Evolutionary conservation across 208 protist species (phyloP).

Genomic region (Porcisia hertigi): DNA sequence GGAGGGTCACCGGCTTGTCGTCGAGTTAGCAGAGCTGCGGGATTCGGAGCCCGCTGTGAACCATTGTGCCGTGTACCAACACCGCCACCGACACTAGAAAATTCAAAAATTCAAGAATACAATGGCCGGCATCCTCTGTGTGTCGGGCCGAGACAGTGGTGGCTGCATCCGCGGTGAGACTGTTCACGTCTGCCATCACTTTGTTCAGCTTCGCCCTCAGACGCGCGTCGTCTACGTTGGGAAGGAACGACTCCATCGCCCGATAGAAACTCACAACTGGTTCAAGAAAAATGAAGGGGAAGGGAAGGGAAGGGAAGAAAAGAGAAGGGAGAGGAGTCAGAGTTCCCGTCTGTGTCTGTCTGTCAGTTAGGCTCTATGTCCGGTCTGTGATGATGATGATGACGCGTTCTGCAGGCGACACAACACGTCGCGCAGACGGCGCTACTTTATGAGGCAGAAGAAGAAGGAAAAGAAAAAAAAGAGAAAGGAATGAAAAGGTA

Average conservation of each 20-base stretch:
- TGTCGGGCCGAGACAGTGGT: slow-evolving; percentile 6
- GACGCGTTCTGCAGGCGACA: too few relatives aligned
- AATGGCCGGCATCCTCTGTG: slow-evolving; percentile 44
- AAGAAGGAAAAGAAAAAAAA: too few relatives aligned
- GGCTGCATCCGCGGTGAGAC: slow-evolving; percentile 3
- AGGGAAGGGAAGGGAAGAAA: too few relatives aligned
- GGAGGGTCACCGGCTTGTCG: slow-evolving; percentile 9
- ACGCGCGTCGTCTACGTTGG: slow-evolving; percentile 10
- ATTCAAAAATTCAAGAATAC: slow-evolving; percentile 38
- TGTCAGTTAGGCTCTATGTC: too few relatives aligned
- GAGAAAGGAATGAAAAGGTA: too few relatives aligned
- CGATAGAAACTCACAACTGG: too few relatives aligned
- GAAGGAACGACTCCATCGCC: slow-evolving; percentile 29
- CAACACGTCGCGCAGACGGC: too few relatives aligned
- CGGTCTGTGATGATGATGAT: too few relatives aligned
- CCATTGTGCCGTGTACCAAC: neutral
- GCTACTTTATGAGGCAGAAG: too few relatives aligned
- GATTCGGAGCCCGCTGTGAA: neutral
- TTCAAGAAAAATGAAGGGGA: too few relatives aligned
- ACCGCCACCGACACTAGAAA: slow-evolving; percentile 35
- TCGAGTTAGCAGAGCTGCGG: neutral
- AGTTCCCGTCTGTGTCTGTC: too few relatives aligned
- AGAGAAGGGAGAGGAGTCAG: too few relatives aligned
- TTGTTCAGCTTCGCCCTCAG: slow-evolving; percentile 30
- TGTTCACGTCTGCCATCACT: slow-evolving; percentile 25